Conservation (phyloP, 495 filamentous ascomycete genomes). For the Neurospora tetrasperma region DNA sequence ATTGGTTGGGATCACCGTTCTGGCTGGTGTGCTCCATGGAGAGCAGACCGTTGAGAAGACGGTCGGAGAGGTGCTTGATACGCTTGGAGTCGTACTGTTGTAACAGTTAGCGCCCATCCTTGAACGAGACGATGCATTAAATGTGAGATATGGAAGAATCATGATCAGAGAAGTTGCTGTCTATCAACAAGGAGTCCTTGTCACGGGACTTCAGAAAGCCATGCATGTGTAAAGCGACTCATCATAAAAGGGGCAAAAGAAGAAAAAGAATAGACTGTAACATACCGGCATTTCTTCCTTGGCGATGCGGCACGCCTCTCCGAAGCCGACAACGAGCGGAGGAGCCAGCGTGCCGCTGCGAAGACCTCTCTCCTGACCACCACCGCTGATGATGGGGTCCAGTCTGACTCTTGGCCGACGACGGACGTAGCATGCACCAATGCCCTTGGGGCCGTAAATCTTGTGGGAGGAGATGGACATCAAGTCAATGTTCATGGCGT, state of each 20-base stretch:
- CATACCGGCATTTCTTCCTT: slow-evolving; percentile 82
- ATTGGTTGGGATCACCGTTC: slow-evolving; percentile 73
- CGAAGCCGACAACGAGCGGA: slow-evolving; percentile 80
- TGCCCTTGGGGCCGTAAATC: slow-evolving; percentile 95
- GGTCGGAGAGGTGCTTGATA: slow-evolving; percentile 70
- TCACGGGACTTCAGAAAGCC: slow-evolving; percentile 47
- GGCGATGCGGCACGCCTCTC: slow-evolving; percentile 87
- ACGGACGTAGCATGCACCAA: slow-evolving; percentile 92
- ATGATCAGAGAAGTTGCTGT: slow-evolving; percentile 42
- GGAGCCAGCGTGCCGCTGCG: slow-evolving; percentile 91
- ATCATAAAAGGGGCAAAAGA: slow-evolving; percentile 34
- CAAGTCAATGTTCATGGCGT: slow-evolving; percentile 91
- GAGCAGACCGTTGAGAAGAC: slow-evolving; percentile 69
- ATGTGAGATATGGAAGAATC: slow-evolving; percentile 1
- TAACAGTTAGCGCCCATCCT: slow-evolving; percentile 11
- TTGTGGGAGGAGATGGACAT: slow-evolving; percentile 99
- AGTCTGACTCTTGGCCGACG: slow-evolving; percentile 85
- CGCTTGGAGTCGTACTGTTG: slow-evolving; percentile 81
- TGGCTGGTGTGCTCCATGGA: slow-evolving; percentile 83
- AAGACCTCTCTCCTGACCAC: slow-evolving; percentile 89
- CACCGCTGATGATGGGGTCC: slow-evolving; percentile 91
- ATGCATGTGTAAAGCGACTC: slow-evolving; percentile 64
- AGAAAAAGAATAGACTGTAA: slow-evolving; percentile 9
- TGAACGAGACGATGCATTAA: not conserved
- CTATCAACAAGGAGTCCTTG: slow-evolving; percentile 40